Evolutionary conservation across 2,329 filamentous ascomycete species (phyloP).

Genomic region (Hortaea werneckii): DNA sequence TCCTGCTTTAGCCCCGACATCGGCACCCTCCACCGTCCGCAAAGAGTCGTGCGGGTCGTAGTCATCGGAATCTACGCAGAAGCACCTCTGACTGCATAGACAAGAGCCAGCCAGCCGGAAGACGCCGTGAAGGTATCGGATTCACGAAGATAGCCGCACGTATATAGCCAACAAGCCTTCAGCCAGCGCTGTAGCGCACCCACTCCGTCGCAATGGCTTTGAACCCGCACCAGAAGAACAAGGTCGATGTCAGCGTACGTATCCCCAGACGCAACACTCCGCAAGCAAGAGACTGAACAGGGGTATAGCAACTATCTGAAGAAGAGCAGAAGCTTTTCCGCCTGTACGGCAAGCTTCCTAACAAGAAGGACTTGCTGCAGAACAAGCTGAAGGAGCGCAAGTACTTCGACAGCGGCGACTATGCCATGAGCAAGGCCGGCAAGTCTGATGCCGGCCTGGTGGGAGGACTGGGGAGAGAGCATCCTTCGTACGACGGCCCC

Average conservation of each 20-base stretch:
- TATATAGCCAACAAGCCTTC: no score
- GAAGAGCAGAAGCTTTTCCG: conserved; percentile 96
- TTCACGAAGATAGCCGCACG: no score
- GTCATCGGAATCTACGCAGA: not conserved
- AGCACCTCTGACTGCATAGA: not conserved
- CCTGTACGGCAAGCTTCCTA: conserved; percentile 94
- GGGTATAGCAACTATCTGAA: conserved; percentile 66
- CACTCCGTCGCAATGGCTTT: conserved; percentile 3
- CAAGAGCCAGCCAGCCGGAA: not conserved
- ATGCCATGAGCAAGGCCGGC: conserved; percentile 89
- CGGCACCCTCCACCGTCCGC: no score
- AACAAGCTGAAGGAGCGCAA: conserved; percentile 99
- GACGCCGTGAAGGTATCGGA: no score
- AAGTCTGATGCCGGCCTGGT: conserved; percentile 82
- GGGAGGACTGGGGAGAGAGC: conserved; percentile 85
- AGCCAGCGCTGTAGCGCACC: not conserved
- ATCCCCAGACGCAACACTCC: conserved; percentile 66
- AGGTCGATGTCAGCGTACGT: conserved; percentile 89
- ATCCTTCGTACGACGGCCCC: conserved; percentile 53
- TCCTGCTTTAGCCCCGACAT: no score
- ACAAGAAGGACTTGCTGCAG: conserved; percentile 89
- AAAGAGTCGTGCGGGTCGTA: no score
- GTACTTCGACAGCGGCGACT: conserved; percentile 93
- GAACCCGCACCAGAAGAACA: conserved; percentile 96
- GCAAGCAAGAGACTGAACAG: conserved; percentile 59